Percentiles rank a stretch among this genome's conserved stretches.
Evolutionary conservation across 202 grass and related monocot species (phyloP).

Genomic region (Brachypodium distachyon): DNA sequence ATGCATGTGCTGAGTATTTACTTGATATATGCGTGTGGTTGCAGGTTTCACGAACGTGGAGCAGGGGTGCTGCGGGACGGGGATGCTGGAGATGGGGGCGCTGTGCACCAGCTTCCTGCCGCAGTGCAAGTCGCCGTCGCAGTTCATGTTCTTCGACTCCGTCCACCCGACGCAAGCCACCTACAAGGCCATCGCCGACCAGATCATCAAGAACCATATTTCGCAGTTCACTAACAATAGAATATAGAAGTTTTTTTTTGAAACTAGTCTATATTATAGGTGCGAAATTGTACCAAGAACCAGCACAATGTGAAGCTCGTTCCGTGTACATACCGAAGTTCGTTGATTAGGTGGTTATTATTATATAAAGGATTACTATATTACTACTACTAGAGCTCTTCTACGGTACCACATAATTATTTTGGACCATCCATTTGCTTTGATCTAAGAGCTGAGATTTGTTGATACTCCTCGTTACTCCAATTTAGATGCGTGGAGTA

Average conservation of each 20-base stretch:
- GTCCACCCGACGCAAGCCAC: conserved; percentile 56
- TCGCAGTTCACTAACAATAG: background rate
- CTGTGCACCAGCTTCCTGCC: conserved; percentile 30
- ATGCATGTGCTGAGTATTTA: background rate
- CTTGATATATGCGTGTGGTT: background rate
- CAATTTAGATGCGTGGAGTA: too few relatives aligned
- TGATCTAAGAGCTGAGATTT: too few relatives aligned
- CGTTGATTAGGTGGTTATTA: background rate
- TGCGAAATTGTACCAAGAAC: too few relatives aligned
- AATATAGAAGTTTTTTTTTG: too few relatives aligned
- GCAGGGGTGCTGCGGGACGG: conserved; percentile 45
- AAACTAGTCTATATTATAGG: too few relatives aligned
- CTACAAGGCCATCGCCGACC: conserved; percentile 41
- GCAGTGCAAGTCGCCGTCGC: conserved; percentile 34
- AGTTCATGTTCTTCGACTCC: conserved; percentile 57
- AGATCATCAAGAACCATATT: conserved; percentile 25
- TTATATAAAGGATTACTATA: background rate
- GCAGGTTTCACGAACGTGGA: conserved; percentile 46
- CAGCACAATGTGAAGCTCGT: too few relatives aligned
- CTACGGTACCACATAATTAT: too few relatives aligned
- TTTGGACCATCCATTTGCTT: too few relatives aligned
- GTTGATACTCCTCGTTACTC: too few relatives aligned
- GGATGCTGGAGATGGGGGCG: conserved; percentile 38
- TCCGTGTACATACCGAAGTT: too few relatives aligned
- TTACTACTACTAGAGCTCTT: too few relatives aligned